Base-by-base conservation (phyloP, 2,329 filamentous ascomycete genomes). In the Calonectria ilicicola region DNA sequence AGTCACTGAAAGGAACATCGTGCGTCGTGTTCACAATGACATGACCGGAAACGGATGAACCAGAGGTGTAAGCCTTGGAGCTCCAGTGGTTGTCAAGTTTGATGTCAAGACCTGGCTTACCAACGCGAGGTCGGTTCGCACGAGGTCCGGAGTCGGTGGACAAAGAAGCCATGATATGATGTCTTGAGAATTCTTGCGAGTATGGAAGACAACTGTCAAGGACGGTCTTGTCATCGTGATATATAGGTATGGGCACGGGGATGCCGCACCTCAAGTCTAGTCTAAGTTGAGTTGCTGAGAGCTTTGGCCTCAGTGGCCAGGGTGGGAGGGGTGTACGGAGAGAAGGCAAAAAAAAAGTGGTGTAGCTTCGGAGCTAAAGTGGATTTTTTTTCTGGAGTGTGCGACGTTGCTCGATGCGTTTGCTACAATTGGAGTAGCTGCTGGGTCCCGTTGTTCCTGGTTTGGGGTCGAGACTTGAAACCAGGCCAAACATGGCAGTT, bases 41-140 rank as follows among this genome's bases (percentile, higher is more conserved):
- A 49, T 86, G 82, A 66, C 90, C 90, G 12, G 84, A 82, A 62
- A 91, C 83, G 73, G 85, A 81, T 17, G 88, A 89, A n/a, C 86
- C 85, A 0, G 89, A 88, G 5, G 88, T 90, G 81, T 91, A 91
- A 58, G 90, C 85, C 80, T 89, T 90, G 78, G 87, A 86, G 74
- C 77, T 85, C 81, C 86, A 90, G 83, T 91, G 88, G 80, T 87
- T 85, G 77, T 89, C 84, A 65, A 91, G 84, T 65, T 85, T 82
- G 80, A 91, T 83, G 51, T 84, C 83, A 77, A 91, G 85, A 77
- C 80, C 83, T 44, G 86, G 79, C 65, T 79, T 79, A 73, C 66
- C 69, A 60, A 70, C 35, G 17, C 69, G 73, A 49, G 76, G 72
- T 51, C 76, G 73, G 65, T 73, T 72, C 35, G 69, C 65, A 67